Percentiles rank a stretch among this genome's conserved stretches.
phyloP scores from a whole-genome alignment of 192 early-diverging fungal species.

The Obelidium mucronatum region DNA sequence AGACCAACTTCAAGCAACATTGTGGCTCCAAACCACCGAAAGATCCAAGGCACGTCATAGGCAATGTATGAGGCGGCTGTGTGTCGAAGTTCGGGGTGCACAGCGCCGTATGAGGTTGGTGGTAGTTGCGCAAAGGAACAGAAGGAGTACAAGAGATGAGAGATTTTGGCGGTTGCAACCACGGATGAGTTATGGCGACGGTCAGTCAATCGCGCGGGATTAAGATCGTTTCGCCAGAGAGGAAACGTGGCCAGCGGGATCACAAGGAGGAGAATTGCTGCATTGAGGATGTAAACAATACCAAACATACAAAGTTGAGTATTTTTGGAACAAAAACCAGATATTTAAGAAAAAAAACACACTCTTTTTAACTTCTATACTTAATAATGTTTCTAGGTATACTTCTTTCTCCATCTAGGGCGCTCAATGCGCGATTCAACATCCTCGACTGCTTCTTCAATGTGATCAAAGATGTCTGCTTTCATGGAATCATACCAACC shows the following conservation, averaged over 20 bases:
- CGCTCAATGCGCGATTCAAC: not conserved
- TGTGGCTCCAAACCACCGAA: not conserved
- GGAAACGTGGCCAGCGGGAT: not conserved
- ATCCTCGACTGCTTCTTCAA: not conserved
- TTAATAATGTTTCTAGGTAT: not conserved
- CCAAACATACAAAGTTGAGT: not conserved
- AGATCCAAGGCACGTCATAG: not conserved
- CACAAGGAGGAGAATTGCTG: not conserved
- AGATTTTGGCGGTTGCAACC: not conserved
- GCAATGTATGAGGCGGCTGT: not conserved
- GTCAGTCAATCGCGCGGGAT: not conserved
- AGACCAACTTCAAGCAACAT: not conserved
- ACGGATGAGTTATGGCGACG: not conserved
- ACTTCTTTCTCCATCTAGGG: not conserved
- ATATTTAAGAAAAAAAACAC: too few relatives aligned
- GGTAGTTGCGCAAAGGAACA: not conserved
- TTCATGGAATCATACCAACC: constrained; percentile 6
- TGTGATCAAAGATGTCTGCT: not conserved
- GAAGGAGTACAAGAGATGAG: not conserved
- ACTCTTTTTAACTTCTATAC: too few relatives aligned
- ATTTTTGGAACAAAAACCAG: too few relatives aligned
- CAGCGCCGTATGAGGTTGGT: too few relatives aligned
- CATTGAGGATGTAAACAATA: not conserved
- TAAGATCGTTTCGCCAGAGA: not conserved
- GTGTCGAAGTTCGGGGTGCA: not conserved